Conservation (phyloP, 129 eudicot genomes). For the Artemisia argyi region DNA sequence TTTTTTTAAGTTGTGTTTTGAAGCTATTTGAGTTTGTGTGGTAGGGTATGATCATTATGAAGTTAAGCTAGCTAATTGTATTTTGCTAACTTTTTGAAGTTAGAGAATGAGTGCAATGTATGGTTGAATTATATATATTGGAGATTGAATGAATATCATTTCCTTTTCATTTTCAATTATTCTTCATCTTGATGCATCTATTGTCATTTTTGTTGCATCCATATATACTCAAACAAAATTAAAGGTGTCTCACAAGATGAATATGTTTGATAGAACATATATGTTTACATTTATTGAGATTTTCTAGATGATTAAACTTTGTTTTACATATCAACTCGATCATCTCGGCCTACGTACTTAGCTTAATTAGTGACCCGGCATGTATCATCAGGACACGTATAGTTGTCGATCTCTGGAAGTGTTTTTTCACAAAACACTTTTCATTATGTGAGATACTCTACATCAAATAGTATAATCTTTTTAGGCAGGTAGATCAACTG, state of each 20-base stretch:
- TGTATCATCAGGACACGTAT: neutral
- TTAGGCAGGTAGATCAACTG: too few species aligned
- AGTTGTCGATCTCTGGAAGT: neutral
- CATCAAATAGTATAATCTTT: neutral
- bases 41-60: slow-evolving; percentile 35
- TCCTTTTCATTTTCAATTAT: slow-evolving; percentile 13
- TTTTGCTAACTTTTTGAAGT: slow-evolving; percentile 36
- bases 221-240: neutral
- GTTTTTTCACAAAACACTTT: neutral
- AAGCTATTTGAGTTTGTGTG: slow-evolving; percentile 29
- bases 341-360: neutral
- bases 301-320: neutral
- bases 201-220: neutral
- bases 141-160: slow-evolving; percentile 24
- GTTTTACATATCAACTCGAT: slow-evolving; percentile 6
- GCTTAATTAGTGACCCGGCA: neutral
- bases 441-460: neutral
- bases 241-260: neutral
- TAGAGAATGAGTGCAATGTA: slow-evolving; percentile 35
- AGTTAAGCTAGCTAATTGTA: slow-evolving; percentile 34
- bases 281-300: slow-evolving; percentile 7
- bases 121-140: slow-evolving; percentile 19
- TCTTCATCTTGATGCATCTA: neutral
- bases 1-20: slow-evolving; percentile 17
- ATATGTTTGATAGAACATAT: neutral